phyloP scores from a whole-genome alignment of 805 yeast species.

The Pichia rugopelliculosa region DNA sequence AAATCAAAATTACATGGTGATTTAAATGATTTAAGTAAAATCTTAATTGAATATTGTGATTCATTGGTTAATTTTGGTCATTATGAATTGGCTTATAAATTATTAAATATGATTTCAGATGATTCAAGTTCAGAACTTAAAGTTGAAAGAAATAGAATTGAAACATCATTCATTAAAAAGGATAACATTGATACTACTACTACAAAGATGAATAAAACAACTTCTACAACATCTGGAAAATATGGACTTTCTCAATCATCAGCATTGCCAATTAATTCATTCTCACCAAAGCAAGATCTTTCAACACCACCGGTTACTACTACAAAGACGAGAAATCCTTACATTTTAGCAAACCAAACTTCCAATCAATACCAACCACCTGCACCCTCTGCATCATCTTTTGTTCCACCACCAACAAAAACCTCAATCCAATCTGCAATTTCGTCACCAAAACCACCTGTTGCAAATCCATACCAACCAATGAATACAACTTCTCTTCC shows the following conservation, averaged over 20 bases:
- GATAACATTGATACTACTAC: constrained; percentile 14
- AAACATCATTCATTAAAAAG: constrained; percentile 43
- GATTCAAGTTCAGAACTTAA: constrained; percentile 59
- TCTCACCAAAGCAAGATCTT: constrained; percentile 2
- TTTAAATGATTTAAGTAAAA: constrained; percentile 44
- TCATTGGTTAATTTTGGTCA: constrained; percentile 77
- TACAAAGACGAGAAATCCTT: constrained; percentile 1
- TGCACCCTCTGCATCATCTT: neutral
- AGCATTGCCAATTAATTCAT: neutral
- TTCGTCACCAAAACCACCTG: constrained; percentile 9
- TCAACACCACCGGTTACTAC: neutral
- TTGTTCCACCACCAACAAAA: constrained; percentile 12
- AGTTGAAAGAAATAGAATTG: constrained; percentile 70
- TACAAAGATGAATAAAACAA: constrained; percentile 6
- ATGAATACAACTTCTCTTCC: neutral
- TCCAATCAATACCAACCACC: neutral
- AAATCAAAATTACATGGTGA: constrained; percentile 38
- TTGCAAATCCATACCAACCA: constrained; percentile 2
- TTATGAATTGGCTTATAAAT: constrained; percentile 69
- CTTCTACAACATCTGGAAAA: constrained; percentile 4
- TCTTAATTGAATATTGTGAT: constrained; percentile 75
- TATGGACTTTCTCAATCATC: neutral
- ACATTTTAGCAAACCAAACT: neutral
- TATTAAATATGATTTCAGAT: constrained; percentile 63
- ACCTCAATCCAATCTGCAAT: neutral